Evolutionary conservation across 768 basidiomycete species (phyloP).

Genomic region (Cantharellus anzutake): DNA sequence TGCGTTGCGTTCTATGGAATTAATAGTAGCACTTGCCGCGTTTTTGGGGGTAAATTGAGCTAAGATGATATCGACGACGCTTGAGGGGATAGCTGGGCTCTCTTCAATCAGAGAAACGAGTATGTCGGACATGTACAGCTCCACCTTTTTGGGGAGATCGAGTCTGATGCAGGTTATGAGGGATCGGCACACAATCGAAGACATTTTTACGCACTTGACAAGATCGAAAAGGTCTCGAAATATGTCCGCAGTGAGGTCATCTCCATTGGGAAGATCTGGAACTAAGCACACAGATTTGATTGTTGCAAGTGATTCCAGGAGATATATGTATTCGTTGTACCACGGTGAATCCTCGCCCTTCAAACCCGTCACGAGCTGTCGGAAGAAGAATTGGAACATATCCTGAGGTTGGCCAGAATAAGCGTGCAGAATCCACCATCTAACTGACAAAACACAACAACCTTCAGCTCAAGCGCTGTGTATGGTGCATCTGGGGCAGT

Average conservation of each 20-base stretch:
- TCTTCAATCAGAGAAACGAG: slow-evolving; percentile 83
- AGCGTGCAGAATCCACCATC: background rate
- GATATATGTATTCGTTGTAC: slow-evolving; percentile 83
- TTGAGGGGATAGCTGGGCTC: slow-evolving; percentile 48
- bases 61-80: slow-evolving; percentile 65
- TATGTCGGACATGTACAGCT: slow-evolving; percentile 76
- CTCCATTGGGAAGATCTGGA: slow-evolving; percentile 74
- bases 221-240: slow-evolving; percentile 73
- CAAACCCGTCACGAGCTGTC: slow-evolving; percentile 59
- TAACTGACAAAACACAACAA: slow-evolving; percentile 10
- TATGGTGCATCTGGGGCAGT: slow-evolving; percentile 98
- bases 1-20: slow-evolving; percentile 2
- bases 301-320: slow-evolving; percentile 82
- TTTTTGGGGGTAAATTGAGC: slow-evolving; percentile 66
- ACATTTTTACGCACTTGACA: slow-evolving; percentile 26
- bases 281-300: slow-evolving; percentile 91
- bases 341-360: slow-evolving; percentile 64
- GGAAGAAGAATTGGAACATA: slow-evolving; percentile 93
- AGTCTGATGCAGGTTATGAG: slow-evolving; percentile 23
- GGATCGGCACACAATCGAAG: background rate
- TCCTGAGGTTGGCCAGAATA: slow-evolving; percentile 28
- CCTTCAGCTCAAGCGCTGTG: slow-evolving; percentile 55
- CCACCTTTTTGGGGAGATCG: slow-evolving; percentile 58
- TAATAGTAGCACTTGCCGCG: slow-evolving; percentile 27
- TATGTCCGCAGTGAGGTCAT: slow-evolving; percentile 64